Evolutionary conservation across 805 yeast genomes (phyloP).

Genomic region (Saitoella complicata): DNA sequence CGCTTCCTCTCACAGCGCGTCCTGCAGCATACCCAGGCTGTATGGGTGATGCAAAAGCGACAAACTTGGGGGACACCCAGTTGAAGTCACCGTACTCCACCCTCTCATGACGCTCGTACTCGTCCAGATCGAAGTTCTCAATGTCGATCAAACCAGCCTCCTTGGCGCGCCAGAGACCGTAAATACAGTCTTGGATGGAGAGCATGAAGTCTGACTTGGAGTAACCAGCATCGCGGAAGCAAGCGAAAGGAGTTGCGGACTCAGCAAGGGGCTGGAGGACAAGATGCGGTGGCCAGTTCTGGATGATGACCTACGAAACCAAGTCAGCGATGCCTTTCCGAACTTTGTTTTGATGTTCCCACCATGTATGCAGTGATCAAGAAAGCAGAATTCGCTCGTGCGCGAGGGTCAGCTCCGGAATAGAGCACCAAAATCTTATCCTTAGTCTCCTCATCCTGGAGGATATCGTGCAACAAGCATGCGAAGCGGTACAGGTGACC

Average conservation of each 20-base stretch:
- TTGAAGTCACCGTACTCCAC: conserved; percentile 97
- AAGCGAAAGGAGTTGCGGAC: conserved; percentile 82
- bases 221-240: conserved; percentile 94
- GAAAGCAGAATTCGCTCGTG: conserved; percentile 88
- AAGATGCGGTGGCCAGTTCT: conserved; percentile 97
- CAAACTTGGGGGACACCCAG: conserved; percentile 76
- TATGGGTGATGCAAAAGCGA: conserved; percentile 89
- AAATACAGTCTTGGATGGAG: conserved; percentile 85
- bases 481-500: conserved; percentile 93
- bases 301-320: conserved; percentile 44
- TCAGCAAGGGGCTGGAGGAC: conserved; percentile 90
- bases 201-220: conserved; percentile 88
- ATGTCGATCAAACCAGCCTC: conserved; percentile 79
- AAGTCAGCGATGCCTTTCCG: neutral
- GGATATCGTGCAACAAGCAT: conserved; percentile 76
- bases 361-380: conserved; percentile 82
- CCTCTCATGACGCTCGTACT: conserved; percentile 83
- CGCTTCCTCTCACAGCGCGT: conserved; percentile 21
- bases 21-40: conserved; percentile 41
- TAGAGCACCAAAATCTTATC: conserved; percentile 84
- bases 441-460: conserved; percentile 63
- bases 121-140: conserved; percentile 75
- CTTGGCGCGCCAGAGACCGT: conserved; percentile 95
- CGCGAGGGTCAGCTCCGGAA: conserved; percentile 64
- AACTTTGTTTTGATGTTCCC: neutral